Conservation (phyloP, 192 early-diverging fungal species). For the Podila epigama region DNA sequence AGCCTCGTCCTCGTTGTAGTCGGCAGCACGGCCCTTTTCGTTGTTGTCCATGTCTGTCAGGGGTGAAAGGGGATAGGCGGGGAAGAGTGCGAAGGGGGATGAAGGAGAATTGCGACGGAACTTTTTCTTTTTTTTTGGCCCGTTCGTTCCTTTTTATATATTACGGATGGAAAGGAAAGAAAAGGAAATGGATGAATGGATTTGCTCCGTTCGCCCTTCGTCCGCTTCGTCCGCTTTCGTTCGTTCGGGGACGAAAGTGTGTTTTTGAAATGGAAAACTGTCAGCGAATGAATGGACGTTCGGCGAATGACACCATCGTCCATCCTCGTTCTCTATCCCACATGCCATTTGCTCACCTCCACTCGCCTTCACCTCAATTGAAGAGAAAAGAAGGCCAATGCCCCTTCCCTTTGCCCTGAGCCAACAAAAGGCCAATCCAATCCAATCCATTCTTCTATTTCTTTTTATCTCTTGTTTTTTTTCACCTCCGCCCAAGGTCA, state of each 20-base stretch:
- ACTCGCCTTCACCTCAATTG: background rate
- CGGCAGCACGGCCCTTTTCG: slow-evolving; percentile 34
- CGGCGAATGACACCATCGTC: background rate
- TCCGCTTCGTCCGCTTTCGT: background rate
- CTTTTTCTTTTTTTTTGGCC: too few relatives aligned
- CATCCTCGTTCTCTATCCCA: background rate
- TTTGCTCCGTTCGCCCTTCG: background rate
- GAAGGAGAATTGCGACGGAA: background rate
- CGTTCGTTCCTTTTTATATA: too few relatives aligned
- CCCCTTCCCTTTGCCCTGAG: too few relatives aligned
- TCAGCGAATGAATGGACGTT: background rate
- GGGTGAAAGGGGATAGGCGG: background rate
- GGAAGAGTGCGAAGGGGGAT: background rate
- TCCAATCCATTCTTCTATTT: background rate
- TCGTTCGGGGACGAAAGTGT: background rate
- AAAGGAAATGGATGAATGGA: background rate
- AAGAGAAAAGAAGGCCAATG: background rate
- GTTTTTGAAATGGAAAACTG: background rate
- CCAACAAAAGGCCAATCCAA: background rate
- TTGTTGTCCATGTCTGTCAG: slow-evolving; percentile 15
- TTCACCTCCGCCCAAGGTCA: too few relatives aligned
- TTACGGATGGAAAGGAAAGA: background rate
- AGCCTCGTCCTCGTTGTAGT: slow-evolving; percentile 45
- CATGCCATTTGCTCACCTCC: background rate
- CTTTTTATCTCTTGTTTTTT: background rate